phyloP scores from a whole-genome alignment of 2,329 filamentous ascomycete genomes.

The Beauveria bassiana region DNA sequence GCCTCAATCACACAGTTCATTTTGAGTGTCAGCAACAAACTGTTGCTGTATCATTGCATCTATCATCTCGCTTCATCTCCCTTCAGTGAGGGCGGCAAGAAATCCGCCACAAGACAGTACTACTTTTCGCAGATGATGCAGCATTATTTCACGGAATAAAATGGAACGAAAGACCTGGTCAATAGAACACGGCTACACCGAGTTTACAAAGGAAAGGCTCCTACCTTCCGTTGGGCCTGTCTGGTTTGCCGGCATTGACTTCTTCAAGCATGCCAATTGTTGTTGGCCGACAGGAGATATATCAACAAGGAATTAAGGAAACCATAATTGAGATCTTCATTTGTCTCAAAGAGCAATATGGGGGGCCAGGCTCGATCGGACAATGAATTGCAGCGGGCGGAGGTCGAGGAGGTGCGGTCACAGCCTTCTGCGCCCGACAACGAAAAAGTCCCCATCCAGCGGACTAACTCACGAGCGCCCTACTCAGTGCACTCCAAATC shows the following conservation, averaged over 20 bases:
- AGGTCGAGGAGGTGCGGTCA: neutral
- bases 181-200: too few relatives aligned
- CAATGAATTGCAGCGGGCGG: neutral
- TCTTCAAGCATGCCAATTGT: too few relatives aligned
- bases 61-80: too few relatives aligned
- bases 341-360: neutral
- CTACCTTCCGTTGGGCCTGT: too few relatives aligned
- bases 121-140: too few relatives aligned
- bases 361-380: neutral
- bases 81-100: neutral
- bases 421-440: neutral
- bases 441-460: neutral
- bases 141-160: too few relatives aligned
- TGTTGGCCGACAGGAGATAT: neutral
- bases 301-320: neutral
- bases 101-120: neutral
- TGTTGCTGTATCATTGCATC: neutral
- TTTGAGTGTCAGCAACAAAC: neutral
- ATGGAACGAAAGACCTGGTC: too few relatives aligned
- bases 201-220: too few relatives aligned
- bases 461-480: slow-evolving; percentile 13
- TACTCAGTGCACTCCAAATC: slow-evolving; percentile 33
- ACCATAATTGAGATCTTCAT: neutral
- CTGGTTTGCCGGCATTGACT: too few relatives aligned
- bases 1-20: neutral